Percentiles rank a stretch among this genome's conserved stretches.
These are phyloP conservation scores for Epichloe gansuensis DNA, from an alignment of 2,329 filamentous ascomycete species.

Conservation along the genomic window DNA sequence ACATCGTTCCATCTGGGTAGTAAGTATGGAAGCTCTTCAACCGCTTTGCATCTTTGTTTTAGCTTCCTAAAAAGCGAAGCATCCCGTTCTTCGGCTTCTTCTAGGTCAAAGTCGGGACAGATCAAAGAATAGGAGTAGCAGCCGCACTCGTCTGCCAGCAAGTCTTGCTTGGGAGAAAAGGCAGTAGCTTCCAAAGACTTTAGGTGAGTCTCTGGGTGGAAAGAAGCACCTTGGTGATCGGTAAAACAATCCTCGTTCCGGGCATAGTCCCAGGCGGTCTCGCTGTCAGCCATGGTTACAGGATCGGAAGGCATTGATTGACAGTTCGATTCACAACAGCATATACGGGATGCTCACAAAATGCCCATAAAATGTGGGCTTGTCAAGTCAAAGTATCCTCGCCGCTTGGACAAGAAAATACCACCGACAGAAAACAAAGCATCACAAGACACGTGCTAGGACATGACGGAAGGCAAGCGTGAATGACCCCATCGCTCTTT, in stretches of 20 bases:
- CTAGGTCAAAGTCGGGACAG: not conserved
- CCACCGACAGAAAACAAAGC: too few relatives aligned
- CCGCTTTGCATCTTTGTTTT: not conserved
- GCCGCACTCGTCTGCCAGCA: not conserved
- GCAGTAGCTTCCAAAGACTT: conserved; percentile 7
- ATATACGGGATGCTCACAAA: too few relatives aligned
- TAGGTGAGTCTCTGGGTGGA: conserved; percentile 15
- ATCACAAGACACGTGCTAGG: too few relatives aligned
- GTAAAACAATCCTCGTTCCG: conserved; percentile 15
- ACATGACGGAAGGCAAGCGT: too few relatives aligned
- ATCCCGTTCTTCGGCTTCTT: not conserved
- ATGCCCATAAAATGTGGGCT: too few relatives aligned
- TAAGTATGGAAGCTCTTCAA: not conserved
- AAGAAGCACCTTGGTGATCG: conserved; percentile 14
- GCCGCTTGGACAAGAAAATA: too few relatives aligned
- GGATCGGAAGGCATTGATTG: not conserved
- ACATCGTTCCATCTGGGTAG: conserved; percentile 2
- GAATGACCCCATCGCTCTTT: too few relatives aligned
- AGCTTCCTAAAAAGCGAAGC: not conserved
- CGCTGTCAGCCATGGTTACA: not conserved
- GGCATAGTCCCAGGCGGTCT: conserved; percentile 12
- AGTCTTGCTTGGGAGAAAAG: not conserved
- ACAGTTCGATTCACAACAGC: not conserved
- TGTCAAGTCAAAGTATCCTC: too few relatives aligned
- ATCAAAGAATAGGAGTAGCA: not conserved